These are phyloP conservation scores for Schizosaccharomyces lindneri DNA, from an alignment of 805 yeast genomes.

Conservation along the genomic window DNA sequence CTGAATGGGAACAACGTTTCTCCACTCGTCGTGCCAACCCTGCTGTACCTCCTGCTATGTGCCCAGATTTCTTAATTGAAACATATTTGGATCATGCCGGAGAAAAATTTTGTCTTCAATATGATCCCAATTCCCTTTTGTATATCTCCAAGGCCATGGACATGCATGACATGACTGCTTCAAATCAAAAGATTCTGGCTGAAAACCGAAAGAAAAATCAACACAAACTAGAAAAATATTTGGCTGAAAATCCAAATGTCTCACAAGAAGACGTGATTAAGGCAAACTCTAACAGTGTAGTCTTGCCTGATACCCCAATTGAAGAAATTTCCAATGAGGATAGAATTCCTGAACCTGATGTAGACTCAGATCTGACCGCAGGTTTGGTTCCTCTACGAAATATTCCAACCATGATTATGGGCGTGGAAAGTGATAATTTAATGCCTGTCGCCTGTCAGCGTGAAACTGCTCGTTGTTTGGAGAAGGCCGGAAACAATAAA, in stretches of 20 bases:
- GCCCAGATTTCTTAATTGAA: constrained; percentile 82
- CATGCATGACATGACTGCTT: constrained; percentile 37
- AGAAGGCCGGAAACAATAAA: constrained; percentile 15
- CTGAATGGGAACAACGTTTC: constrained; percentile 87
- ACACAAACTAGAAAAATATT: neutral
- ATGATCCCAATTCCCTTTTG: constrained; percentile 70
- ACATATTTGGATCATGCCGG: constrained; percentile 89
- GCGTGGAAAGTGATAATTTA: constrained; percentile 77
- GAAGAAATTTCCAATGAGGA: neutral
- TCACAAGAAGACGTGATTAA: constrained; percentile 6
- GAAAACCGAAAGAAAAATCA: neutral
- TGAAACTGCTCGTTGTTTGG: constrained; percentile 44
- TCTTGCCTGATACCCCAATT: neutral
- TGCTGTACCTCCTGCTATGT: constrained; percentile 52
- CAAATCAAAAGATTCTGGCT: neutral
- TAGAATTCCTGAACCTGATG: neutral
- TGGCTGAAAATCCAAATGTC: constrained; percentile 24
- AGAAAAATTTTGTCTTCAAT: constrained; percentile 73
- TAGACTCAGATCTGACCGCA: constrained; percentile 25
- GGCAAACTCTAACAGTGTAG: neutral
- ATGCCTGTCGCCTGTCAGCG: constrained; percentile 91
- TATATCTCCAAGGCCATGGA: constrained; percentile 90
- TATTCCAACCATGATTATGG: constrained; percentile 50
- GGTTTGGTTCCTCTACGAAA: constrained; percentile 43
- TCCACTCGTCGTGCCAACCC: constrained; percentile 75